A percentile compares a stretch with the other conserved stretches of the same genome.
Evolutionary conservation across 352 stramenopile genomes (phyloP).

Genomic region (Globisporangium paroecandrum): DNA sequence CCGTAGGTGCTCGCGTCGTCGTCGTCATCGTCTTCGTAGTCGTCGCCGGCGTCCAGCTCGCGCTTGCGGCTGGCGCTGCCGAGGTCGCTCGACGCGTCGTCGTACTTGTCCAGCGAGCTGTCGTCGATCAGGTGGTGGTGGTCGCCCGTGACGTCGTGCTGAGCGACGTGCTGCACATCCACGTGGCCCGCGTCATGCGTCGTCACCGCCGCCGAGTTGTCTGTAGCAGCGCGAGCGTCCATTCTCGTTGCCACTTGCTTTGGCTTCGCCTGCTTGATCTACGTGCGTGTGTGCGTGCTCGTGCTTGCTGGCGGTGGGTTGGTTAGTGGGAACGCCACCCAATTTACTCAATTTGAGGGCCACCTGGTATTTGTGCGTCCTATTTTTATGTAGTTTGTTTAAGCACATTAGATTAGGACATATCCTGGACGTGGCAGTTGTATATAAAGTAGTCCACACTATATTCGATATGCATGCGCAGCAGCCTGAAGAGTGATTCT

Average conservation of each 20-base stretch:
- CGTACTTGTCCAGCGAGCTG: constrained; percentile 33
- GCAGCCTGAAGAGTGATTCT: no score
- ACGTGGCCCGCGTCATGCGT: constrained; percentile 1
- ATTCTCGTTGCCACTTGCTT: not conserved
- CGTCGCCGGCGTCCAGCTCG: constrained; percentile 26
- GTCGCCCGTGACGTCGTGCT: constrained; percentile 12
- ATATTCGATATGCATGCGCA: not conserved
- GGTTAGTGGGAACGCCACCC: constrained; percentile 13
- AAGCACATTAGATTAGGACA: not conserved
- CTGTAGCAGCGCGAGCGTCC: constrained; percentile 6
- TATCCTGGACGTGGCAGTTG: not conserved
- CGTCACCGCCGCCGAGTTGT: not conserved
- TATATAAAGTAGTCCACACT: not conserved
- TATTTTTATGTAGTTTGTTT: not conserved
- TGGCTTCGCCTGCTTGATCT: not conserved
- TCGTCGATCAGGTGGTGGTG: constrained; percentile 35
- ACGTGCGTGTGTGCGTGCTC: not conserved
- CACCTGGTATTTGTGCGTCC: not conserved
- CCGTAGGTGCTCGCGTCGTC: constrained; percentile 31
- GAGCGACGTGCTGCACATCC: not conserved
- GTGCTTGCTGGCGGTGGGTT: not conserved
- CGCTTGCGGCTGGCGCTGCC: constrained; percentile 33
- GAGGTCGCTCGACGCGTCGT: constrained; percentile 28
- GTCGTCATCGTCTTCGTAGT: constrained; percentile 36
- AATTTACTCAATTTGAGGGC: constrained; percentile 17